These are phyloP conservation scores for Quercus phellos DNA, from an alignment of 331 rosid species.

Conservation along the genomic window DNA sequence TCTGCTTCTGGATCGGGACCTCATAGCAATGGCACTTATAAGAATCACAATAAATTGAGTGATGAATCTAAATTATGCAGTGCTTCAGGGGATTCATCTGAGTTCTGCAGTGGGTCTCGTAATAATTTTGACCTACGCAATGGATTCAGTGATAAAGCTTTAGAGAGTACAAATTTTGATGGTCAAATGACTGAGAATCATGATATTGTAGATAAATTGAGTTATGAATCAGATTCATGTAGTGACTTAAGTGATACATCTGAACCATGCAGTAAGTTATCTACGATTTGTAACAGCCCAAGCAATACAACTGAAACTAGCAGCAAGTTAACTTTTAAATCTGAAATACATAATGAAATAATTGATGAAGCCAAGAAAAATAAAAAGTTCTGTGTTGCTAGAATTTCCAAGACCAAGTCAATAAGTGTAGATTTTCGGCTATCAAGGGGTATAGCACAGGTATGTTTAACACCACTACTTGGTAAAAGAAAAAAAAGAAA, in stretches of 20 bases:
- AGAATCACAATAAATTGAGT: slow-evolving; percentile 25
- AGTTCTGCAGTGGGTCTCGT: slow-evolving; percentile 33
- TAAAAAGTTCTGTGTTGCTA: slow-evolving; percentile 67
- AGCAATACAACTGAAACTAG: slow-evolving; percentile 42
- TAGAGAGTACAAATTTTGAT: slow-evolving; percentile 33
- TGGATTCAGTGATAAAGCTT: slow-evolving; percentile 41
- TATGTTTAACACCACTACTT: slow-evolving; percentile 22
- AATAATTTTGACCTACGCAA: slow-evolving; percentile 33
- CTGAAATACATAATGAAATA: slow-evolving; percentile 27
- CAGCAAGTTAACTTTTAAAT: slow-evolving; percentile 42
- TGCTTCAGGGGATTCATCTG: slow-evolving; percentile 35
- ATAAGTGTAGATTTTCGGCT: slow-evolving; percentile 88
- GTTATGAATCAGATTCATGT: slow-evolving; percentile 55
- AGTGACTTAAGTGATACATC: slow-evolving; percentile 58
- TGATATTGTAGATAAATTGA: slow-evolving; percentile 41
- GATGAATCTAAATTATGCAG: slow-evolving; percentile 34
- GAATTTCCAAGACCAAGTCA: slow-evolving; percentile 78
- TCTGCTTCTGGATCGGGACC: slow-evolving; percentile 34
- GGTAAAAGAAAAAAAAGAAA: background rate
- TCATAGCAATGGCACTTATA: slow-evolving; percentile 22
- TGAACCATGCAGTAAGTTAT: slow-evolving; percentile 49
- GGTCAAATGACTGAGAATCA: slow-evolving; percentile 48
- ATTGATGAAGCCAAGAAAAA: slow-evolving; percentile 55
- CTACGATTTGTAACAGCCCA: slow-evolving; percentile 43
- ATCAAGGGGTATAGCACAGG: slow-evolving; percentile 97